phyloP scores from a whole-genome alignment of 2,329 filamentous ascomycete genomes.

The Allantophomopsis cytisporea region DNA sequence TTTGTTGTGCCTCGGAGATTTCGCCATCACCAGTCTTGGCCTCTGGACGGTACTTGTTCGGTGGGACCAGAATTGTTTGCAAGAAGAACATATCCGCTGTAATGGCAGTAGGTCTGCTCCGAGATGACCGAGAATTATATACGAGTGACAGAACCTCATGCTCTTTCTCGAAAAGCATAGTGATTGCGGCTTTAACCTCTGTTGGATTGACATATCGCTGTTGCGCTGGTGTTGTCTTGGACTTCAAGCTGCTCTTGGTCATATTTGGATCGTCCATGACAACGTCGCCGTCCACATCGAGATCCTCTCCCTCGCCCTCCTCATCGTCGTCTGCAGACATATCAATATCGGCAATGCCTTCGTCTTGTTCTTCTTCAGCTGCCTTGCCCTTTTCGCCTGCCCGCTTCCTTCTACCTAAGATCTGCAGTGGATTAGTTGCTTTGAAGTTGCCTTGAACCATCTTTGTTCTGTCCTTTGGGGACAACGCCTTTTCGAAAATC shows the following conservation, averaged over 20 bases:
- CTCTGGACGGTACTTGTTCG: slow-evolving; percentile 83
- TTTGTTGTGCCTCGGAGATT: slow-evolving; percentile 80
- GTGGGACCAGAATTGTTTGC: slow-evolving; percentile 73
- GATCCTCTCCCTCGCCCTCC: slow-evolving; percentile 28
- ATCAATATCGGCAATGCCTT: slow-evolving; percentile 56
- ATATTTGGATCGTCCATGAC: slow-evolving; percentile 38
- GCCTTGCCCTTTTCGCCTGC: slow-evolving; percentile 23
- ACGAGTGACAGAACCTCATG: slow-evolving; percentile 72
- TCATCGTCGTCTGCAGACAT: slow-evolving; percentile 31
- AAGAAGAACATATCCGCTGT: slow-evolving; percentile 91
- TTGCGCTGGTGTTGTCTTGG: slow-evolving; percentile 23
- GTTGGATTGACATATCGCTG: slow-evolving; percentile 72
- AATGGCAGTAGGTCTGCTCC: slow-evolving; percentile 42
- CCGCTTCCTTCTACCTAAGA: slow-evolving; percentile 23
- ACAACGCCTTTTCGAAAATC: slow-evolving; percentile 76
- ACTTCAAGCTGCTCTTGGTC: slow-evolving; percentile 18
- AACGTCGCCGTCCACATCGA: slow-evolving; percentile 41
- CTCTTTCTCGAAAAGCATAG: slow-evolving; percentile 75
- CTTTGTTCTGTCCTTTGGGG: slow-evolving; percentile 58
- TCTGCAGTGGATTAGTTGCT: slow-evolving; percentile 17
- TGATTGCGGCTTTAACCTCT: slow-evolving; percentile 70
- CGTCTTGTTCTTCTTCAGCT: slow-evolving; percentile 38
- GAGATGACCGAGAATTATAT: slow-evolving; percentile 57
- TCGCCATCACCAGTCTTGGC: slow-evolving; percentile 68
- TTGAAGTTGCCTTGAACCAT: slow-evolving; percentile 59